Evolutionary conservation across 495 filamentous ascomycete genomes (phyloP), one percentile per base, ranked within the genome.

Genomic region (Niebla homalea): DNA sequence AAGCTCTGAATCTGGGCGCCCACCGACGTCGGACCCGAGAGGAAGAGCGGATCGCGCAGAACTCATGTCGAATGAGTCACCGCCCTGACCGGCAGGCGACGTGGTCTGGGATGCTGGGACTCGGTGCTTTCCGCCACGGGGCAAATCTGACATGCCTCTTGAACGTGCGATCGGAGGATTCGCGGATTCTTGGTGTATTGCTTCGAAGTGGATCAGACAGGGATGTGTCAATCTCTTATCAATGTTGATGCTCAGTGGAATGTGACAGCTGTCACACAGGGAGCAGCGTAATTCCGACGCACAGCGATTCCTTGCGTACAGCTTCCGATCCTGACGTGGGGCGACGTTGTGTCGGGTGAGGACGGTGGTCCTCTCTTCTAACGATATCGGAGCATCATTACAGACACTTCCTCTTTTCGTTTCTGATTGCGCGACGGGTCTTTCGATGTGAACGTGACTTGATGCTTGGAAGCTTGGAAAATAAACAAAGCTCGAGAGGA

Each of bases 41-140:
- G 58, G 21, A 43, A 55, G 46, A 40, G 41, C 51, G 3, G 52
- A 20, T 15, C 40, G 15, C 7, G 43, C 48, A n/a, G 42, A 11
- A 18, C 52, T 57, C 35, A 50, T 26, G n/a, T 61, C 58, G 20
- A 58, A 58, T 12, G 58, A 53, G 26, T 58, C 54, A 25, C 52
- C 43, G 25, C 43, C 38, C 46, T 58, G 57, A 42, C 40, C 48
- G 19, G 53, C 51, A n/a, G 58, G 58, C 35, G 58, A 60, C 20
- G 54, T 53, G 21, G 56, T 43, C 26, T 57, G 52, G 5, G 57
- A 53, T 26, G 52, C 35, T n/a, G 58, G 49, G 16, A 53, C 48
- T 29, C 57, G 41, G 32, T 40, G 3, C 25, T 26, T 32, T 11
- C 29, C 29, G 14, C 29, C 29, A 8, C 29, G 29, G 8, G 29